Base-by-base conservation (phyloP, 2,329 filamentous ascomycete species). In the Penicillium sp. region DNA sequence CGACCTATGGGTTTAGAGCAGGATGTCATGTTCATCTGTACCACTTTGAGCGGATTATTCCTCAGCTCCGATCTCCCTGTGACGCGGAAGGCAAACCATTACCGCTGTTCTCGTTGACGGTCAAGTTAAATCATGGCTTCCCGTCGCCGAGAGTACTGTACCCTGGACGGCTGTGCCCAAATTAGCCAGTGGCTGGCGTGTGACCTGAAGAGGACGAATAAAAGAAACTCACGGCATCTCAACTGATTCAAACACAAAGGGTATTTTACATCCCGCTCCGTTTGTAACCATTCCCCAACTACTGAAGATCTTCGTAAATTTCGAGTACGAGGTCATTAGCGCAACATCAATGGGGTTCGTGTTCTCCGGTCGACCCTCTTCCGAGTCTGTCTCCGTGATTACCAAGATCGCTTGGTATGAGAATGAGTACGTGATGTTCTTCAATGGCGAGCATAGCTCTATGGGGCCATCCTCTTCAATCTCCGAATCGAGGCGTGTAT, bases 41-140 rank as follows among this genome's bases (percentile, higher is more conserved):
- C 13, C 8, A 7, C 19, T 13, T 1, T 6, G 17, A 62, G 23
- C 4, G 50, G 19, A 13, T 47, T 56, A 3, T 6, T 11, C 7
- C 46, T 51, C 0, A 21, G 30, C 2, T 26, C 26, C 4, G 56
- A 59, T 5, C 30, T 35, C 6, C 60, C 60, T 13, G 13, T 35
- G 1, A 59, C 29, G 8, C 35, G 19, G 51, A 45, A 62, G 60
- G 51, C 1, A 50, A 30, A 9, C 11, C 49, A 9, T 3, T 2
- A 7, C 48, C 41, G 48, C 30, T 30, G 15, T 9, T 7, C 3
- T 56, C 44, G 3, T 35, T n/a, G n/a, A 62, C 31, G 15, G 60
- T 44, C 3, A 62, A 46, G 35, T 62, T 62, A 51, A 62, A 62
- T 7, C 56, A 26, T 29, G 56, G 56, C 19, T 44, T 21, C 21